Evolutionary conservation across 495 filamentous ascomycete species (phyloP).

Genomic region (Aspergillus funiculosus): DNA sequence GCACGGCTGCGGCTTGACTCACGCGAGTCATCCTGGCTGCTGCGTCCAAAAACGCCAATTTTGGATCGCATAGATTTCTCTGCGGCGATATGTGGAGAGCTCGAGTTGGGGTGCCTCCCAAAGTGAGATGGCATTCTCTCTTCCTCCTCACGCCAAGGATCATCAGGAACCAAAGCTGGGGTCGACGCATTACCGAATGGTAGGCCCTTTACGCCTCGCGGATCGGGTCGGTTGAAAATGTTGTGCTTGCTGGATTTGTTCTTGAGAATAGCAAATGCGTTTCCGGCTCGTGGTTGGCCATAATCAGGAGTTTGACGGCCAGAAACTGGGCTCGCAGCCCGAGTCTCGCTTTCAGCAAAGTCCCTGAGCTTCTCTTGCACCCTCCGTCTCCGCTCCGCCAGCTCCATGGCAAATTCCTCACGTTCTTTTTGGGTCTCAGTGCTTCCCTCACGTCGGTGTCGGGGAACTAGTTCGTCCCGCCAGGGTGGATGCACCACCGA

Average conservation of each 20-base stretch:
- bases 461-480: constrained; percentile 28
- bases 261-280: constrained; percentile 63
- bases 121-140: constrained; percentile 33
- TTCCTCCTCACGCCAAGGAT: constrained; percentile 44
- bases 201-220: constrained; percentile 66
- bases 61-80: constrained; percentile 32
- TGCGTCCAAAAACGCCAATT: constrained; percentile 30
- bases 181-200: constrained; percentile 56
- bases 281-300: constrained; percentile 41
- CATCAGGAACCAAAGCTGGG: constrained; percentile 39
- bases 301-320: constrained; percentile 43
- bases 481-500: constrained; percentile 12
- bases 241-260: constrained; percentile 61
- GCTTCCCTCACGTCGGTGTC: constrained; percentile 50
- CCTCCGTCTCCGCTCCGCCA: constrained; percentile 67
- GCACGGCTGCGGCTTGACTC: constrained; percentile 40
- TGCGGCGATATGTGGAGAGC: constrained; percentile 36
- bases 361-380: constrained; percentile 77
- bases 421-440: constrained; percentile 59
- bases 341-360: constrained; percentile 61
- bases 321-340: constrained; percentile 46
- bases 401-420: constrained; percentile 74
- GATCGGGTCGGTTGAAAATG: constrained; percentile 46
- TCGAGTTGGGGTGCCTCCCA: constrained; percentile 37
- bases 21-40: constrained; percentile 35